A percentile compares a stretch with the other conserved stretches of the same genome.
These are phyloP conservation scores for Nadsonia commutata DNA, from an alignment of 1,139 yeast species.

Conservation along the genomic window DNA sequence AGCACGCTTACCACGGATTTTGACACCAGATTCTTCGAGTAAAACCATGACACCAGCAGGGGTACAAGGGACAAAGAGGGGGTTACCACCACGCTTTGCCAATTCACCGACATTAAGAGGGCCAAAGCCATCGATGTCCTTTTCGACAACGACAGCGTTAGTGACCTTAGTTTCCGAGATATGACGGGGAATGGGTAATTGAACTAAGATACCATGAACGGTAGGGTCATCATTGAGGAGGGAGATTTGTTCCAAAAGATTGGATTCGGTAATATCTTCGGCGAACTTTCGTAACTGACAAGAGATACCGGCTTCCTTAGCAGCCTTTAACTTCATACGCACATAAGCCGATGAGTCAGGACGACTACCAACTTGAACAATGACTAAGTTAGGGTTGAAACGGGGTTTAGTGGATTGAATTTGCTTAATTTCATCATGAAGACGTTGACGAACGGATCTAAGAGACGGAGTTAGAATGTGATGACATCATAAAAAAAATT, in stretches of 20 bases:
- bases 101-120: conserved; percentile 84
- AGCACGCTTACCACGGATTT: conserved; percentile 65
- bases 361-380: conserved; percentile 80
- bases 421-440: conserved; percentile 35
- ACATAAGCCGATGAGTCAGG: conserved; percentile 93
- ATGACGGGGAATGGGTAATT: conserved; percentile 77
- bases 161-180: conserved; percentile 70
- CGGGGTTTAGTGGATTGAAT: conserved; percentile 40
- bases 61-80: conserved; percentile 84
- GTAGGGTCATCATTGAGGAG: conserved; percentile 48
- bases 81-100: conserved; percentile 77
- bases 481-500: background rate
- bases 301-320: conserved; percentile 60
- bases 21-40: conserved; percentile 46
- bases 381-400: conserved; percentile 66
- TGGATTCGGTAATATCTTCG: conserved; percentile 30
- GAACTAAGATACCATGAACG: conserved; percentile 84
- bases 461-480: background rate
- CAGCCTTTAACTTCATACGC: conserved; percentile 86
- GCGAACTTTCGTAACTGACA: conserved; percentile 59
- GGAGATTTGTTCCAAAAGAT: conserved; percentile 41
- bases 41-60: conserved; percentile 87
- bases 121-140: conserved; percentile 96
- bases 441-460: conserved; percentile 18
- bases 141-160: conserved; percentile 55